Evolutionary conservation across 257 asterid genomes (phyloP).

Genomic region (Petunia secreta): DNA sequence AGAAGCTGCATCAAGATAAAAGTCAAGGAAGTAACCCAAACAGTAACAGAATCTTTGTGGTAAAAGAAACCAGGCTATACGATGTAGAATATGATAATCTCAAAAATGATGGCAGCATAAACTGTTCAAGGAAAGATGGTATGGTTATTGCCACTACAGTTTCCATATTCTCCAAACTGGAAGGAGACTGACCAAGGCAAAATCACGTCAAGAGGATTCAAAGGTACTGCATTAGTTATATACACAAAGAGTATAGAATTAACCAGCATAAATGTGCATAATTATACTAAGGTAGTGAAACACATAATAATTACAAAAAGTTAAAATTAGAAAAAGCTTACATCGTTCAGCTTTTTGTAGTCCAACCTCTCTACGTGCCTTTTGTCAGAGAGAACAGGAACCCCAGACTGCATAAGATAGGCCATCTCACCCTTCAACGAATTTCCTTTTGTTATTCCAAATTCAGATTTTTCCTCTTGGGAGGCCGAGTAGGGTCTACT

Average conservation of each 20-base stretch:
- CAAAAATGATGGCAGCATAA: background rate
- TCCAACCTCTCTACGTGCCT: conserved; percentile 78
- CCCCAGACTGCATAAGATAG: conserved; percentile 54
- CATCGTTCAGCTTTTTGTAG: conserved; percentile 80
- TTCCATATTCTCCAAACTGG: background rate
- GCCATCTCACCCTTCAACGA: conserved; percentile 61
- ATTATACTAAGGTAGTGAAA: background rate
- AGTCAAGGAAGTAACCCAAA: conserved; percentile 5
- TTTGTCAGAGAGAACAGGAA: conserved; percentile 55
- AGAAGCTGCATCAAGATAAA: background rate
- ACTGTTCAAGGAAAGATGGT: conserved; percentile 5
- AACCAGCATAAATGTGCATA: conserved; percentile 1
- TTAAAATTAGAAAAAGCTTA: conserved; percentile 49
- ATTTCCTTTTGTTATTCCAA: conserved; percentile 42
- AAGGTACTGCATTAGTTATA: conserved; percentile 7
- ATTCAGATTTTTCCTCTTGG: conserved; percentile 36
- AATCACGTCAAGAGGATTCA: background rate
- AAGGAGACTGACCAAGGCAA: conserved; percentile 8
- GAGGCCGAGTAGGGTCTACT: conserved; percentile 25
- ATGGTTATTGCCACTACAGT: background rate
- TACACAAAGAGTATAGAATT: background rate
- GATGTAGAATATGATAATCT: background rate
- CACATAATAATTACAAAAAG: background rate
- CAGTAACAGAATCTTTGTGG: background rate
- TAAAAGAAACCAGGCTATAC: background rate